Conservation (phyloP, 176 grass and related monocot genomes). For the Oropetium thomaeum region DNA sequence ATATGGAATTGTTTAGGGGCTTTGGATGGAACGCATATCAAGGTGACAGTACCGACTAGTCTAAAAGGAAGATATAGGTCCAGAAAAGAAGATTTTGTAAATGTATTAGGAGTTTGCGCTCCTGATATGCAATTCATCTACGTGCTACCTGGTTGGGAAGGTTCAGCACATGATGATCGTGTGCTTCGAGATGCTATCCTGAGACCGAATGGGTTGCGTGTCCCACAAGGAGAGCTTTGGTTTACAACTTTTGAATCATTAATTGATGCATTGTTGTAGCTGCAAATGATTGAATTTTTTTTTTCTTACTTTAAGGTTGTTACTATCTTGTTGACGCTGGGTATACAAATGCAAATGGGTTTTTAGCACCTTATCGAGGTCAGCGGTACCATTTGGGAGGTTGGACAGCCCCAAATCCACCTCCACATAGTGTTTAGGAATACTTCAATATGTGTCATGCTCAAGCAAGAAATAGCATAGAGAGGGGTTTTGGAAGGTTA, state of each 20-base stretch:
- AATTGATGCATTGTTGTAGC: background rate
- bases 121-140: constrained; percentile 1
- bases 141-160: background rate
- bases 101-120: background rate
- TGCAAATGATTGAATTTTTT: background rate
- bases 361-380: background rate
- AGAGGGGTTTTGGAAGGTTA: constrained; percentile 3
- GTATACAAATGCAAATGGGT: background rate
- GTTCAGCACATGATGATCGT: background rate
- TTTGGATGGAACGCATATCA: background rate
- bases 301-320: background rate
- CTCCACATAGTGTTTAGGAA: background rate
- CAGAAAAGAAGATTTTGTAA: background rate
- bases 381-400: background rate
- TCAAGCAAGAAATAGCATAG: background rate
- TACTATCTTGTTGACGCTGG: background rate
- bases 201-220: background rate
- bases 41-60: background rate
- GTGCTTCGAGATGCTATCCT: background rate
- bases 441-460: background rate
- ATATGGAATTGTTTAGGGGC: no score
- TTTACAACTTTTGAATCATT: background rate
- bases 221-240: background rate
- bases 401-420: background rate
- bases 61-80: background rate